These are phyloP conservation scores for Mentha longifolia DNA, from an alignment of 257 asterid genomes.

Conservation along the genomic window DNA sequence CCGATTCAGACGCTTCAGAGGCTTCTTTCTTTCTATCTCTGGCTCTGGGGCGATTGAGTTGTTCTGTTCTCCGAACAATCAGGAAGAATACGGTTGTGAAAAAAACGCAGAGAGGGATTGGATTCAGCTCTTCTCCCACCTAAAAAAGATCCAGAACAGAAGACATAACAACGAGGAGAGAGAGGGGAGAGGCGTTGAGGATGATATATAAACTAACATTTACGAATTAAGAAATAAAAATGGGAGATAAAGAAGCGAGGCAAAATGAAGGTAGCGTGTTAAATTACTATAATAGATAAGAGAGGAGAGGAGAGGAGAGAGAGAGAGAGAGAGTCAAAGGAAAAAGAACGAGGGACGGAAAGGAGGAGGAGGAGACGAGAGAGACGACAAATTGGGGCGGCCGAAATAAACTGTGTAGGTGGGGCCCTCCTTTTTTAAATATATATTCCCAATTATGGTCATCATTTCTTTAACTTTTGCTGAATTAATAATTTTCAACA, in stretches of 20 bases:
- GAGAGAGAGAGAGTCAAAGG: slow-evolving; percentile 31
- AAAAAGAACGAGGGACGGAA: no score
- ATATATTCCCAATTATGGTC: slow-evolving; percentile 27
- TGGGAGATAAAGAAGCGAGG: slow-evolving; percentile 33
- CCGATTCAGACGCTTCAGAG: not conserved
- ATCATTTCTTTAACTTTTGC: slow-evolving; percentile 22
- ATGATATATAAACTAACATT: slow-evolving; percentile 17
- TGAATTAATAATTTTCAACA: not conserved
- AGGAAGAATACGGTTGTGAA: slow-evolving; percentile 36
- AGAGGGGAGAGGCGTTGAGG: slow-evolving; percentile 18
- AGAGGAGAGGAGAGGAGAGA: slow-evolving; percentile 30
- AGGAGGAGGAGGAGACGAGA: slow-evolving; percentile 51
- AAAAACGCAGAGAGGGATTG: slow-evolving; percentile 33
- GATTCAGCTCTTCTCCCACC: slow-evolving; percentile 31
- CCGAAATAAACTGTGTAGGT: slow-evolving; percentile 40
- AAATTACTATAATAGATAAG: slow-evolving; percentile 42
- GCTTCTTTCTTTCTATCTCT: no score
- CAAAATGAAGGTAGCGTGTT: slow-evolving; percentile 42
- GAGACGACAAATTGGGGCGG: slow-evolving; percentile 65
- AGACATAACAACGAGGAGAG: slow-evolving; percentile 20
- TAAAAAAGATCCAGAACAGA: slow-evolving; percentile 36
- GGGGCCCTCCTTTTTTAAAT: slow-evolving; percentile 31
- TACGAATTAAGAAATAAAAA: slow-evolving; percentile 18
- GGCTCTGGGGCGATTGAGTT: no score
- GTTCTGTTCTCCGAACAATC: slow-evolving; percentile 29